Base-by-base conservation (phyloP, 192 early-diverging fungal species). In the Podila minutissima region DNA sequence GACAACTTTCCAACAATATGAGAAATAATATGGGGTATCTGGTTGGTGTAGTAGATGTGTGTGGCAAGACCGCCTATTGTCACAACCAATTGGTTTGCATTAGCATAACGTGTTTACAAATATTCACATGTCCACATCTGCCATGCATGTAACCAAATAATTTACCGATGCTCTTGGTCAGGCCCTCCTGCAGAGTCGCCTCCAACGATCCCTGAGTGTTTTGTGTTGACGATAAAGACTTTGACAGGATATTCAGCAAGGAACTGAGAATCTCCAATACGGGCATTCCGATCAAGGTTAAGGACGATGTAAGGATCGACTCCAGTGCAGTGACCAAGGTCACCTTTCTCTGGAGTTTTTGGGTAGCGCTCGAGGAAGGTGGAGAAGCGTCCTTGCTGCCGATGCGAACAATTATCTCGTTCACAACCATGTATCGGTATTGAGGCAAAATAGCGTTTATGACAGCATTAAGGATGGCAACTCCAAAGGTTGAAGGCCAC, bases 41-140 rank as follows among this genome's bases (percentile, higher is more conserved):
- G 89, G 60, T 88, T 88, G 2, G 83, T 74, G 64, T 90, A 90
- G 38, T 90, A 90, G 24, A 85, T 87, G 33, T 90, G 89, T 1
- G 82, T 86, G 6, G 84, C 86, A 58, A 90, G 69, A 10, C 87
- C 87, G 53, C 85, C 85, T 86, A 71, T 38, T 37, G 33, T 66
- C 20, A 61, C 3, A 50, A 41, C 53, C 28, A 59, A 15, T 46
- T 22, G 28, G 8, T 1, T 28, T 33, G 57, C 48, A 29, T 8
- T 49, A 24, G 11, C 5, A n/a, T 8, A 35, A 57, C 13, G 7
- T 60, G 41, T 19, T 48, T 7, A 66, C 24, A 20, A 53, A 62
- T 64, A 49, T 38, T 26, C 10, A 11, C 13, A n/a, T 53, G 11
- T 51, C 59, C 20, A 7, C 13, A 38, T 37, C 5, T 33, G 31